These are phyloP conservation scores for Dactylellina parvicollis DNA, from an alignment of 2,329 filamentous ascomycete species.

Conservation along the genomic window DNA sequence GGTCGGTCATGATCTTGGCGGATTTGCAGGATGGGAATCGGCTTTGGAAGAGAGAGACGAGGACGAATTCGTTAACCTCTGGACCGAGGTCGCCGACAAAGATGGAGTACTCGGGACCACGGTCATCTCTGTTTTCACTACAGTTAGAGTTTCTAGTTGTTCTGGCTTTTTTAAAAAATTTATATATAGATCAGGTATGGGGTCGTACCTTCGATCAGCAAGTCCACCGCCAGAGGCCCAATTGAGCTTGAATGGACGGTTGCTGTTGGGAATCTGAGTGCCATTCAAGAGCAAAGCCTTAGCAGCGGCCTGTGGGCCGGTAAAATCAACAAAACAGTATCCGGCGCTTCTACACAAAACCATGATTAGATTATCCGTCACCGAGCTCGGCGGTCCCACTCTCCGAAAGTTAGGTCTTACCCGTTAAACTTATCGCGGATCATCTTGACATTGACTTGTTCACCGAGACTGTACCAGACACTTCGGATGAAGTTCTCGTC, in stretches of 20 bases:
- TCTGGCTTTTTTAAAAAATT: not conserved
- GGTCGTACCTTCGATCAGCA: conserved; percentile 86
- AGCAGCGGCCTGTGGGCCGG: conserved; percentile 80
- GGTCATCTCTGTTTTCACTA: conserved; percentile 76
- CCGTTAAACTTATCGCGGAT: conserved; percentile 99
- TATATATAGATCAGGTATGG: not conserved
- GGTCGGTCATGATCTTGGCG: conserved; percentile 99
- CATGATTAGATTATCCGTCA: conserved; percentile 57
- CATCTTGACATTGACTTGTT: conserved; percentile 98
- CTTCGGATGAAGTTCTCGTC: conserved; percentile 98
- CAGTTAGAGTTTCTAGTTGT: conserved; percentile 8
- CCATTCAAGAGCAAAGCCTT: conserved; percentile 94
- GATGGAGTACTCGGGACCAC: conserved; percentile 94
- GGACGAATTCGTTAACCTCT: conserved; percentile 97
- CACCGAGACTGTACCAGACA: conserved; percentile 90
- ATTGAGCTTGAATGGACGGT: conserved; percentile 97
- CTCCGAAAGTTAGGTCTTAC: conserved; percentile 66
- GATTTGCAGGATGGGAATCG: conserved; percentile 98
- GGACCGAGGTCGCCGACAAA: conserved; percentile 98
- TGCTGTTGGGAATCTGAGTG: conserved; percentile 88
- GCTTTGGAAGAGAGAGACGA: conserved; percentile 95
- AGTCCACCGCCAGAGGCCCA: conserved; percentile 97
- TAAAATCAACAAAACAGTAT: conserved; percentile 98
- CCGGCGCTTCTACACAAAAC: conserved; percentile 79
- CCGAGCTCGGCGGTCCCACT: conserved; percentile 9